Percentiles rank a stretch among this genome's conserved stretches.
Conservation (phyloP, 139 green algal species). For the Picocystis salinarum region DNA sequence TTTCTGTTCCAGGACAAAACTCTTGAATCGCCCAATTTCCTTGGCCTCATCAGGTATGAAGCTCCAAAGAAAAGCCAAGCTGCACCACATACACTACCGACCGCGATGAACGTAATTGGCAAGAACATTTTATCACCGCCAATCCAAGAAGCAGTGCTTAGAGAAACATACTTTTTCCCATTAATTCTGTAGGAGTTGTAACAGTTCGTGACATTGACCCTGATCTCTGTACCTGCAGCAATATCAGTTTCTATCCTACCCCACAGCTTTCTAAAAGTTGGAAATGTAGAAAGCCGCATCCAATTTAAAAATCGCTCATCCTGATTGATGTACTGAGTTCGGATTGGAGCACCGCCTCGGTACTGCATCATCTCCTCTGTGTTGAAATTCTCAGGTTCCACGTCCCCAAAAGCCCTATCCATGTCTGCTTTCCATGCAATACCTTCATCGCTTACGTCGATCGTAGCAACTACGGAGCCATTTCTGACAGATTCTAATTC, state of each 20-base stretch:
- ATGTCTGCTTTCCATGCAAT: constrained; percentile 52
- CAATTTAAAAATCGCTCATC: constrained; percentile 89
- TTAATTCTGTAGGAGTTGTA: constrained; percentile 72
- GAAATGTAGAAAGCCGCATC: constrained; percentile 60
- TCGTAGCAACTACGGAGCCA: no score
- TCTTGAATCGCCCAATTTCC: no score
- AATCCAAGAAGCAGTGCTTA: constrained; percentile 53
- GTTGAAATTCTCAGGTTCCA: constrained; percentile 55
- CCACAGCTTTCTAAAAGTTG: constrained; percentile 49
- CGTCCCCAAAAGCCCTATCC: constrained; percentile 39
- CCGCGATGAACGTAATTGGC: constrained; percentile 33
- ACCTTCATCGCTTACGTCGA: constrained; percentile 25
- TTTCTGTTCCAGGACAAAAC: no score
- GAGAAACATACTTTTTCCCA: constrained; percentile 38
- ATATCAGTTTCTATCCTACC: constrained; percentile 31
- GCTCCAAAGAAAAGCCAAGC: no score
- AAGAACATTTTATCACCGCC: constrained; percentile 53
- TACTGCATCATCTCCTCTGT: no score
- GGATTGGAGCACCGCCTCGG: constrained; percentile 36
- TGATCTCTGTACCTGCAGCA: no score
- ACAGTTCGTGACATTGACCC: constrained; percentile 29
- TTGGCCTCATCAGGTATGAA: no score
- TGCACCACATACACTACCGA: constrained; percentile 20
- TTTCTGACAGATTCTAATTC: no score
- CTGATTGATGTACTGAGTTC: constrained; percentile 23